Evolutionary conservation across 2,329 filamentous ascomycete species (phyloP).

Genomic region (Ophiognomonia clavigignenti-juglandacearum): DNA sequence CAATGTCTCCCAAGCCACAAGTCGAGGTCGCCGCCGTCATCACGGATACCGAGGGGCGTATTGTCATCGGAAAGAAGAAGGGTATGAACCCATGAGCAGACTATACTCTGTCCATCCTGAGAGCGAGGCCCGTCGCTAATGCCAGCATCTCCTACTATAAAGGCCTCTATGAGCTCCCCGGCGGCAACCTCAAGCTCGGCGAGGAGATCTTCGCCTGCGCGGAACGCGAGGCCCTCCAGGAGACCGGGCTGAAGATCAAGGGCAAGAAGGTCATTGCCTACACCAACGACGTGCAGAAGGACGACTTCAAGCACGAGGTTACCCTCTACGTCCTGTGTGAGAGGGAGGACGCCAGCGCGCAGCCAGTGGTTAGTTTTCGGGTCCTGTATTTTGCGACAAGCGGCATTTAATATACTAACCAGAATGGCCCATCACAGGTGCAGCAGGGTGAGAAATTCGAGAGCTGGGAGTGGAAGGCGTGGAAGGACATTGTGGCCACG

Average conservation of each 20-base stretch:
- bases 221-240: slow-evolving; percentile 62
- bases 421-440: slow-evolving; percentile 23
- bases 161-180: slow-evolving; percentile 56
- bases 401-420: too few species aligned
- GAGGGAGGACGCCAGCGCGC: slow-evolving; percentile 39
- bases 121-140: too few species aligned
- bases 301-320: slow-evolving; percentile 63
- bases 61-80: slow-evolving; percentile 38
- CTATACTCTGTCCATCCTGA: too few species aligned
- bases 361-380: slow-evolving; percentile 47
- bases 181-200: slow-evolving; percentile 68
- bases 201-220: slow-evolving; percentile 61
- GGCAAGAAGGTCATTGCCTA: slow-evolving; percentile 50
- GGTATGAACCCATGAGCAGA: too few species aligned
- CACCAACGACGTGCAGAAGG: slow-evolving; percentile 62
- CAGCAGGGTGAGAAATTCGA: slow-evolving; percentile 47
- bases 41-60: slow-evolving; percentile 29
- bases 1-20: slow-evolving; percentile 27
- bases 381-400: background rate
- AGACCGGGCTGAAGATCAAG: slow-evolving; percentile 58
- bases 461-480: slow-evolving; percentile 43
- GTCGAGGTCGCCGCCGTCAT: slow-evolving; percentile 40
- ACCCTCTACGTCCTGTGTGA: slow-evolving; percentile 62
- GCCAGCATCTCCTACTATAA: background rate
- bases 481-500: slow-evolving; percentile 37